A percentile compares a stretch with the other conserved stretches of the same genome.
phyloP scores from a whole-genome alignment of 352 stramenopile genomes.

The Globisporangium okanoganense region DNA sequence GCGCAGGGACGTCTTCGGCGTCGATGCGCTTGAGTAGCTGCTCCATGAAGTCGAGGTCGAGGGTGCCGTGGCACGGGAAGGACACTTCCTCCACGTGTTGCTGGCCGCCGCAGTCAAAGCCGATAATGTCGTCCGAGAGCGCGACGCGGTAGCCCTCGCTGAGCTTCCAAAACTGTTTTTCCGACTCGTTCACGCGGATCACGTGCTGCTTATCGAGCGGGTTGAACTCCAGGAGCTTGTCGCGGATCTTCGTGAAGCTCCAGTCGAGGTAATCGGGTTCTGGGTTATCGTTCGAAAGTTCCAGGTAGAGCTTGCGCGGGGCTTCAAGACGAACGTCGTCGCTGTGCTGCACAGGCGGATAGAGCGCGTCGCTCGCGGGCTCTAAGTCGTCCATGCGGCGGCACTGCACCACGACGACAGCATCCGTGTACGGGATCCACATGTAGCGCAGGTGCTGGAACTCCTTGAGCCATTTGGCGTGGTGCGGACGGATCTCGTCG shows the following conservation, averaged over 20 bases:
- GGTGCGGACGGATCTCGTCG: constrained; percentile 79
- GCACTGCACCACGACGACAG: constrained; percentile 93
- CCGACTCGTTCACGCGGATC: constrained; percentile 92
- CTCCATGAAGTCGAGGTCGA: constrained; percentile 94
- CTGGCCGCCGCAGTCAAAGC: constrained; percentile 98
- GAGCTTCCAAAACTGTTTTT: constrained; percentile 95
- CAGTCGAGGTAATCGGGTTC: constrained; percentile 69
- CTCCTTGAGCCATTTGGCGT: constrained; percentile 66
- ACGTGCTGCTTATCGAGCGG: constrained; percentile 92
- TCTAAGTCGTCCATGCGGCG: constrained; percentile 53
- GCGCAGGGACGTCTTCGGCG: constrained; percentile 89
- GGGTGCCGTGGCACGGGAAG: constrained; percentile 81
- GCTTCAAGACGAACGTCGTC: constrained; percentile 68
- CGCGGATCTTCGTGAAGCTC: constrained; percentile 82
- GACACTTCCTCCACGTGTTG: constrained; percentile 98
- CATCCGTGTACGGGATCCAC: constrained; percentile 98
- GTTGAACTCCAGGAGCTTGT: constrained; percentile 78
- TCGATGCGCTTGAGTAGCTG: constrained; percentile 92
- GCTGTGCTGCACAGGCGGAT: constrained; percentile 39
- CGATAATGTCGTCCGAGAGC: constrained; percentile 94
- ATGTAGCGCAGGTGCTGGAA: constrained; percentile 95
- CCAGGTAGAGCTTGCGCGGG: constrained; percentile 76
- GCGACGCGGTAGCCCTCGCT: constrained; percentile 90
- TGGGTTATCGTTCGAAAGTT: constrained; percentile 52
- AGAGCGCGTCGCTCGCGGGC: constrained; percentile 31